A percentile compares a stretch with the other conserved stretches of the same genome.
These are phyloP conservation scores for Suillus subaureus DNA, from an alignment of 768 basidiomycete species.

Conservation along the genomic window DNA sequence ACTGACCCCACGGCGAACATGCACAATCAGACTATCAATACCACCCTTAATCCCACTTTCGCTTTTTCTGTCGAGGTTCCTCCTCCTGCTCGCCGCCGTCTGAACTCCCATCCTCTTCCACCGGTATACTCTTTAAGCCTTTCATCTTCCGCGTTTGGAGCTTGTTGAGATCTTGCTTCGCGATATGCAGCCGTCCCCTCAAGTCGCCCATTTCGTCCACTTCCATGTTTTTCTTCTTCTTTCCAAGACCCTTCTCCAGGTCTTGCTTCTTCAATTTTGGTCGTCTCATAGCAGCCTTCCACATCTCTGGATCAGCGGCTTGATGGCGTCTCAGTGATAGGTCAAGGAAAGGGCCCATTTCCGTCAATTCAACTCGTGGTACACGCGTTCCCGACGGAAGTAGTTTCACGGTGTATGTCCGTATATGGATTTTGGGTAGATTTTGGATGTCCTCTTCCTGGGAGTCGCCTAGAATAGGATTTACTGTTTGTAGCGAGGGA, in stretches of 20 bases:
- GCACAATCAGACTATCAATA: conserved; percentile 17
- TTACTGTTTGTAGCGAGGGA: conserved; percentile 51
- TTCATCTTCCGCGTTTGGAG: conserved; percentile 97
- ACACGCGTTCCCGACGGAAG: conserved; percentile 76
- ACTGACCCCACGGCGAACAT: background rate
- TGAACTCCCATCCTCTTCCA: conserved; percentile 18
- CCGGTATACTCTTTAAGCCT: conserved; percentile 62
- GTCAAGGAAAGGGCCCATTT: conserved; percentile 93
- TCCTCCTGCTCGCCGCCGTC: conserved; percentile 9
- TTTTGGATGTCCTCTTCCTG: conserved; percentile 41
- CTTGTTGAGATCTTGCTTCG: conserved; percentile 82
- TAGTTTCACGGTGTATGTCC: conserved; percentile 79
- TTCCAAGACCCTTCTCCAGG: conserved; percentile 84
- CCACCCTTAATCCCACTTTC: conserved; percentile 15
- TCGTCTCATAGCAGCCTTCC: conserved; percentile 78
- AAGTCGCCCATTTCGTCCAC: conserved; percentile 98
- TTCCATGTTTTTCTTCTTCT: conserved; percentile 92
- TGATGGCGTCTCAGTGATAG: conserved; percentile 75
- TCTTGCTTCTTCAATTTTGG: conserved; percentile 90
- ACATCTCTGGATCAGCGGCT: conserved; percentile 73
- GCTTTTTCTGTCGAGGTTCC: conserved; percentile 17
- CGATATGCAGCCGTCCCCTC: conserved; percentile 87
- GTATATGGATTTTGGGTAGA: conserved; percentile 86
- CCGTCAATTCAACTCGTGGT: conserved; percentile 79
- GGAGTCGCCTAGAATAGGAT: conserved; percentile 16